A percentile compares a stretch with the other conserved stretches of the same genome.
These are phyloP conservation scores for Candida silvicultrix DNA, from an alignment of 805 yeast species.

Conservation along the genomic window DNA sequence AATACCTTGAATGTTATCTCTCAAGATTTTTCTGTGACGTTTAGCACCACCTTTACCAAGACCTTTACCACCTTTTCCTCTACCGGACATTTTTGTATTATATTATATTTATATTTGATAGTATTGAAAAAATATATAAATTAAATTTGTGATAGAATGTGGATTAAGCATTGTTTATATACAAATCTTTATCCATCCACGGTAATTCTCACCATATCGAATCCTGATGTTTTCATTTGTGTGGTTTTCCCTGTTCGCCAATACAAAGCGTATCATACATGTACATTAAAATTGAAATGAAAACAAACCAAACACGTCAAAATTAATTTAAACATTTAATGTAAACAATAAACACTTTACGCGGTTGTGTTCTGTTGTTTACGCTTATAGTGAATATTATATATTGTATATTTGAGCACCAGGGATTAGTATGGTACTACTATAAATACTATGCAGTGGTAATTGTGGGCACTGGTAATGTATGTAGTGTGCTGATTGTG, in stretches of 20 bases:
- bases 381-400: background rate
- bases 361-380: background rate
- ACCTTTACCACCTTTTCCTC: slow-evolving; percentile 99
- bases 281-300: background rate
- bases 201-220: background rate
- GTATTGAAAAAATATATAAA: background rate
- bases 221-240: too few relatives aligned
- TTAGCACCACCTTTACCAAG: slow-evolving; percentile 99
- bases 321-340: too few relatives aligned
- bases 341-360: background rate
- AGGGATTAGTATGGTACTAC: too few relatives aligned
- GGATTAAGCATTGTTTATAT: background rate
- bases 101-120: slow-evolving; percentile 21
- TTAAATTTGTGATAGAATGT: background rate
- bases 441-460: too few relatives aligned
- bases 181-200: background rate
- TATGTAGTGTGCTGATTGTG: too few relatives aligned
- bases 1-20: slow-evolving; percentile 99
- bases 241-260: too few relatives aligned
- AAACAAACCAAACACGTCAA: background rate
- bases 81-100: slow-evolving; percentile 81
- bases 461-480: too few relatives aligned
- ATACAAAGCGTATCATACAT: background rate
- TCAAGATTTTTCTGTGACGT: slow-evolving; percentile 98
- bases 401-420: too few relatives aligned